Base-by-base conservation (phyloP, 2,329 filamentous ascomycete genomes). In the Decorospora gaudefroyi region DNA sequence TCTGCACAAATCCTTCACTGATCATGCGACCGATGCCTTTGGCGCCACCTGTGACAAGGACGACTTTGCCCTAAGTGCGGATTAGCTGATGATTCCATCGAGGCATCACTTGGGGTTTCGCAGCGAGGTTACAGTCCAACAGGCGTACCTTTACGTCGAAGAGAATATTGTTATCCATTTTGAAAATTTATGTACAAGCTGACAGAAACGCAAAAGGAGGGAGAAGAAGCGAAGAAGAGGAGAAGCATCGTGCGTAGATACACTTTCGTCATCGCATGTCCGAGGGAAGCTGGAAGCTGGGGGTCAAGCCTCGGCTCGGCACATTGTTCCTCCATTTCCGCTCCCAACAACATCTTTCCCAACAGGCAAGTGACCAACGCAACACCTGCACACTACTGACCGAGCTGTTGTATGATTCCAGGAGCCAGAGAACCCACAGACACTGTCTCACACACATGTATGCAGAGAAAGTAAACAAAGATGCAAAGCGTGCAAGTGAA, bases 1-100 rank as follows among this genome's bases (percentile, higher is more conserved):
- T 85, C 43, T 74, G 65, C n/a, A 85, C 76, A 68, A 84, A 86
- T 44, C 82, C 84, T 43, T 82, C 74, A 21, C 81, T 79, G 51
- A 87, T 86, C 83, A 86, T 86, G 46, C 79, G 79, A 11, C 84
- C 84, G 51, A 86, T 81, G 53, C 83, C 83, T 62, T 84, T 75
- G 4, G 73, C 73, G 22, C 73, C 74, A 48, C 74, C 74, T 3
- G 74, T 76, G 11, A 76, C 65, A 47, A 76, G 69, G 37, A 76
- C 69, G n/a, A 74, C 59, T 62, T 74, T 75, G 64, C 65, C 71
- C 61, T 72, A 10, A 3, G 2, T 4, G 10, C 21, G 7, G 11
- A 22, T 31, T 15, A 4, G 10, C 10, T 15, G 33, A 53, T 19
- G 54, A 47, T 2, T 19, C 11, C 28, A 13, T 13, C 11, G 34